These are phyloP conservation scores for Stagonosporopsis vannaccii DNA, from an alignment of 2,329 filamentous ascomycete genomes.

Conservation along the genomic window DNA sequence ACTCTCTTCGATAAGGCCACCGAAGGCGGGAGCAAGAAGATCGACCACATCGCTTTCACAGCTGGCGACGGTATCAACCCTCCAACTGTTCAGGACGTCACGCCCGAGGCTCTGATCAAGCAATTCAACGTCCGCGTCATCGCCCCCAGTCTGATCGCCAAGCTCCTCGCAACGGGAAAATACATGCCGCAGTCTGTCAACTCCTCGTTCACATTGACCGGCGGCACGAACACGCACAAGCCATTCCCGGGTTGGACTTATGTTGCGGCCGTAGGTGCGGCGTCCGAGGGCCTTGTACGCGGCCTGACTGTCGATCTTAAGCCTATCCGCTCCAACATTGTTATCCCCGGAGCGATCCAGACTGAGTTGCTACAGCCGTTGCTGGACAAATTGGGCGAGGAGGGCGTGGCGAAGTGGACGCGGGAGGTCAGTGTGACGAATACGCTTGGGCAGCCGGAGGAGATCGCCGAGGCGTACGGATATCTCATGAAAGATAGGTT, in stretches of 20 bases:
- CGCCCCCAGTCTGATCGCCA: slow-evolving; percentile 50
- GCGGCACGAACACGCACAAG: slow-evolving; percentile 46
- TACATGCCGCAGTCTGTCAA: slow-evolving; percentile 42
- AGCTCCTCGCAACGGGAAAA: slow-evolving; percentile 43
- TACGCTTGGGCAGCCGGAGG: slow-evolving; percentile 38
- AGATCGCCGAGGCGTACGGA: slow-evolving; percentile 55
- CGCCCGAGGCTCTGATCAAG: slow-evolving; percentile 25
- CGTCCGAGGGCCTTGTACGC: slow-evolving; percentile 44
- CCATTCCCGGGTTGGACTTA: slow-evolving; percentile 47
- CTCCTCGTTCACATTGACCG: slow-evolving; percentile 53
- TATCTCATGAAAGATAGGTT: slow-evolving; percentile 55
- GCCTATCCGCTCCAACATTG: slow-evolving; percentile 54
- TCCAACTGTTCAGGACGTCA: slow-evolving; percentile 38
- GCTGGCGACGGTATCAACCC: slow-evolving; percentile 34
- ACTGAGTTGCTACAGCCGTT: slow-evolving; percentile 51
- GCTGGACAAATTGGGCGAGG: slow-evolving; percentile 21
- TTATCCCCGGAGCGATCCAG: slow-evolving; percentile 52
- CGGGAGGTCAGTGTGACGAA: slow-evolving; percentile 30
- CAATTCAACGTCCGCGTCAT: slow-evolving; percentile 46
- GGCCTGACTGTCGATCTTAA: slow-evolving; percentile 53
- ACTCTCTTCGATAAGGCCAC: slow-evolving; percentile 39
- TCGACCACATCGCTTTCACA: slow-evolving; percentile 44
- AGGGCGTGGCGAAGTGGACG: slow-evolving; percentile 24
- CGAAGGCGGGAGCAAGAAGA: slow-evolving; percentile 32
- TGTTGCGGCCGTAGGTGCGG: slow-evolving; percentile 32